Percentiles rank a stretch among this genome's conserved stretches.
These are phyloP conservation scores for Xylaria sp. DNA, from an alignment of 2,329 filamentous ascomycete species.

Conservation along the genomic window DNA sequence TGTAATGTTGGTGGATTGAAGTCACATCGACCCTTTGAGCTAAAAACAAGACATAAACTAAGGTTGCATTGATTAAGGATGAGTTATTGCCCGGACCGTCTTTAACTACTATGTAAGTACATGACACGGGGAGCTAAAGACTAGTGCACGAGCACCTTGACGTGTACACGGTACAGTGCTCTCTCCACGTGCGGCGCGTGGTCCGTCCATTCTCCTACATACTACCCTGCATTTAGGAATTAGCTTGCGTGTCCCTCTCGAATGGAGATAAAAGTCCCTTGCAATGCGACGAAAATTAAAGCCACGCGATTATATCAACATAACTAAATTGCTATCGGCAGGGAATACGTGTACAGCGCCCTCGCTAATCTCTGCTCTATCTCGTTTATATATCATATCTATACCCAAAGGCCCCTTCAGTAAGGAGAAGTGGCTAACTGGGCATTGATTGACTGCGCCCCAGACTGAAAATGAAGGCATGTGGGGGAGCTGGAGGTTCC, in stretches of 20 bases:
- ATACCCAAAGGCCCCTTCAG: background rate
- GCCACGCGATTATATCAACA: constrained; percentile 2
- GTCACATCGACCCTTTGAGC: constrained; percentile 23
- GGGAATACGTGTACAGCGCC: constrained; percentile 21
- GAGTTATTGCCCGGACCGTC: constrained; percentile 13
- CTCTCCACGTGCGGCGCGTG: constrained; percentile 30
- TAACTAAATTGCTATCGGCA: constrained; percentile 12
- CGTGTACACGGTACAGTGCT: constrained; percentile 4
- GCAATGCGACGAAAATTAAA: constrained; percentile 8
- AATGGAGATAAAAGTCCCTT: constrained; percentile 1
- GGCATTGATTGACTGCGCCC: background rate
- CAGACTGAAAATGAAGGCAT: background rate
- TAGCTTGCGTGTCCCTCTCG: constrained; percentile 25
- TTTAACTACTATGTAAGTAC: background rate
- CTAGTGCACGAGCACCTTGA: background rate
- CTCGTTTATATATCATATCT: constrained; percentile 6
- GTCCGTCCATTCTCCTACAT: background rate
- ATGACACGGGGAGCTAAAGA: background rate
- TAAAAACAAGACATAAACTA: constrained; percentile 17
- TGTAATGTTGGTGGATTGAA: constrained; percentile 3
- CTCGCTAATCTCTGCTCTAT: constrained; percentile 13
- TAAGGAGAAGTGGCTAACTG: background rate
- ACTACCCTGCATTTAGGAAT: constrained; percentile 13
- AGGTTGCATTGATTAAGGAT: constrained; percentile 24
- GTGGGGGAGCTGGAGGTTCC: background rate